Evolutionary conservation across 2,329 filamentous ascomycete species (phyloP).

Genomic region (Paraphaeosphaeria sporulosa): DNA sequence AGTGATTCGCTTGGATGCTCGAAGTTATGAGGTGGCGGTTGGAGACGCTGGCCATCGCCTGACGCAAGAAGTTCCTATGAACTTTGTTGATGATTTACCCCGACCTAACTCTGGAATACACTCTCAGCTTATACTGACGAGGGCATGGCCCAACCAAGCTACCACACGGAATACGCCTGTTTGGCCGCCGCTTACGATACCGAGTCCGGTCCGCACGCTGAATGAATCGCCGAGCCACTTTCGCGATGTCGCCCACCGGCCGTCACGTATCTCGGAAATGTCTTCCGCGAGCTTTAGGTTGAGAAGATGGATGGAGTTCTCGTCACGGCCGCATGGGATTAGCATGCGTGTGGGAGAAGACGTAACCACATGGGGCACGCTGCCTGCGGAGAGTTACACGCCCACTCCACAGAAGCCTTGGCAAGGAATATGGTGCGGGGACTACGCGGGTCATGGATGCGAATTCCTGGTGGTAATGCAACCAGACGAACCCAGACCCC

Average conservation of each 20-base stretch:
- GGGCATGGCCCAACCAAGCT: conserved; percentile 54
- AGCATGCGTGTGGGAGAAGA: conserved; percentile 59
- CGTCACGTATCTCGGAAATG: conserved; percentile 64
- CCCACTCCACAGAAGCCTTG: conserved; percentile 82
- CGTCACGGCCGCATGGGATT: conserved; percentile 34
- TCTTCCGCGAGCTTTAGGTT: conserved; percentile 77
- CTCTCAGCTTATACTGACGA: conserved; percentile 73
- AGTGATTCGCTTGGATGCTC: conserved; percentile 56
- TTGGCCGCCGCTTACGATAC: conserved; percentile 80
- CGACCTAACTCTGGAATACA: conserved; percentile 56
- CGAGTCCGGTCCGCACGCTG: conserved; percentile 65
- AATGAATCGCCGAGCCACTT: conserved; percentile 57
- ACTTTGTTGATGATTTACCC: conserved; percentile 35
- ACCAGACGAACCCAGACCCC: conserved; percentile 60
- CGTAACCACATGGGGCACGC: conserved; percentile 72
- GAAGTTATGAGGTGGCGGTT: conserved; percentile 32
- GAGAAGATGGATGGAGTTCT: conserved; percentile 77
- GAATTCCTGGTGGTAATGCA: conserved; percentile 89
- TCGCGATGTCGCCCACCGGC: conserved; percentile 56
- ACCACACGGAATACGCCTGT: conserved; percentile 53
- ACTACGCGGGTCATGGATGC: conserved; percentile 86
- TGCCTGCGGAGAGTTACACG: conserved; percentile 78
- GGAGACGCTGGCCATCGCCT: conserved; percentile 50
- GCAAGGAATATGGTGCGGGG: conserved; percentile 90
- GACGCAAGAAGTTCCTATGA: conserved; percentile 61